Percentiles rank a stretch among this genome's conserved stretches.
phyloP scores from a whole-genome alignment of 2,329 filamentous ascomycete species.

The Pestalotiopsis sp. region DNA sequence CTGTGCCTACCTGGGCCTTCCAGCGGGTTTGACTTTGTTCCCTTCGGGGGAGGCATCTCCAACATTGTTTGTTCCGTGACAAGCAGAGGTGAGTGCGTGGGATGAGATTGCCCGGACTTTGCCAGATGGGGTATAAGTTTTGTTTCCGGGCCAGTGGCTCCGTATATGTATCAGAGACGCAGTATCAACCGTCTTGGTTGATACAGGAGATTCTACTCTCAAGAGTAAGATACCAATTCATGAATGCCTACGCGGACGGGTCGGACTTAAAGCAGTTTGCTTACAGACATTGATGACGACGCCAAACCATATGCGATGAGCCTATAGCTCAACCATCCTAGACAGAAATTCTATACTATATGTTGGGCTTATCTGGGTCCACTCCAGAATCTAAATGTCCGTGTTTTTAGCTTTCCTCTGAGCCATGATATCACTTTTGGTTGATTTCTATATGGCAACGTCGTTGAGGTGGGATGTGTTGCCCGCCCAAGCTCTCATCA shows the following conservation, averaged over 20 bases:
- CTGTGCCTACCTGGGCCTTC: slow-evolving; percentile 11
- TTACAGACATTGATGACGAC: not conserved
- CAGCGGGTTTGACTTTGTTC: slow-evolving; percentile 7
- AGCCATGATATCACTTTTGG: too few species aligned
- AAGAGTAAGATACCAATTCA: too few species aligned
- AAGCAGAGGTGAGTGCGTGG: not conserved
- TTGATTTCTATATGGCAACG: too few species aligned
- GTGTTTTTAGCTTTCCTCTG: not conserved
- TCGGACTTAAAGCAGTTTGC: not conserved
- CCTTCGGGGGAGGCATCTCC: slow-evolving; percentile 11
- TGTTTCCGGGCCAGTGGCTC: too few species aligned
- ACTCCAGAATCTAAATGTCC: not conserved
- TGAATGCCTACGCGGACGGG: not conserved
- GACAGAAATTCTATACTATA: not conserved
- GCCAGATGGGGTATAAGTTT: too few species aligned
- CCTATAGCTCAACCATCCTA: not conserved
- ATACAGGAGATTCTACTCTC: too few species aligned
- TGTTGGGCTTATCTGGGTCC: not conserved
- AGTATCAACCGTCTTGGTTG: too few species aligned
- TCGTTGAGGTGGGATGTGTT: too few species aligned
- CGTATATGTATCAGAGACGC: too few species aligned
- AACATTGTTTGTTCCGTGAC: not conserved
- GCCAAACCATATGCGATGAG: not conserved
- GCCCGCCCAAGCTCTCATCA: too few species aligned
- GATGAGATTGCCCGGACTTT: not conserved